Evolutionary conservation across 2,329 filamentous ascomycete genomes (phyloP).

Genomic region (Exophiala oligosperma): DNA sequence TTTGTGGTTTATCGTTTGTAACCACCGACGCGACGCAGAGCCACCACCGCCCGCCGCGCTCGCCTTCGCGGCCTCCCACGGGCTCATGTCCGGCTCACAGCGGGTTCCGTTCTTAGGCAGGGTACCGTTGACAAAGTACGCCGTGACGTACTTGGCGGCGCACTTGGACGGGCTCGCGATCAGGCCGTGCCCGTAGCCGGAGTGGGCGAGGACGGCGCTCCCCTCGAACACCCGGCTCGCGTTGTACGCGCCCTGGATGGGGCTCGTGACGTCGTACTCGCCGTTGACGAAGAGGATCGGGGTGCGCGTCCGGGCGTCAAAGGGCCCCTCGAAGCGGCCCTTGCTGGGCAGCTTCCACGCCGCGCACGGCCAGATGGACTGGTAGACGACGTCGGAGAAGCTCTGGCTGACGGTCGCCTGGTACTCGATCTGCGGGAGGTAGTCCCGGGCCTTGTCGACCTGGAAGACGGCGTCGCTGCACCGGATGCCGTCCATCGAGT

Average conservation of each 20-base stretch:
- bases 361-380: constrained; percentile 20
- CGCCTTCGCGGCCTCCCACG: constrained; percentile 8
- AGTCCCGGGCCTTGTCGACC: constrained; percentile 3
- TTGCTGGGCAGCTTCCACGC: constrained; percentile 29
- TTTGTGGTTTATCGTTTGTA: too few relatives aligned
- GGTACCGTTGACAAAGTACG: constrained; percentile 38
- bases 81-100: constrained; percentile 31
- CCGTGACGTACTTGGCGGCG: constrained; percentile 29
- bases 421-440: not conserved
- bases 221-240: constrained; percentile 28
- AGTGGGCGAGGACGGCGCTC: constrained; percentile 29
- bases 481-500: constrained; percentile 13
- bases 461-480: constrained; percentile 14
- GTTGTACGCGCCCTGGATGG: constrained; percentile 28
- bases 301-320: constrained; percentile 27
- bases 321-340: constrained; percentile 28
- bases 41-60: not conserved
- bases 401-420: constrained; percentile 3
- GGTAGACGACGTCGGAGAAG: constrained; percentile 7
- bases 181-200: constrained; percentile 26
- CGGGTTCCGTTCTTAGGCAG: constrained; percentile 35
- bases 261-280: constrained; percentile 29
- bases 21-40: not conserved
- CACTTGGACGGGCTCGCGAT: constrained; percentile 35
- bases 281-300: constrained; percentile 32